phyloP scores from a whole-genome alignment of 352 stramenopile genomes.

The Phytopythium sindhum region DNA sequence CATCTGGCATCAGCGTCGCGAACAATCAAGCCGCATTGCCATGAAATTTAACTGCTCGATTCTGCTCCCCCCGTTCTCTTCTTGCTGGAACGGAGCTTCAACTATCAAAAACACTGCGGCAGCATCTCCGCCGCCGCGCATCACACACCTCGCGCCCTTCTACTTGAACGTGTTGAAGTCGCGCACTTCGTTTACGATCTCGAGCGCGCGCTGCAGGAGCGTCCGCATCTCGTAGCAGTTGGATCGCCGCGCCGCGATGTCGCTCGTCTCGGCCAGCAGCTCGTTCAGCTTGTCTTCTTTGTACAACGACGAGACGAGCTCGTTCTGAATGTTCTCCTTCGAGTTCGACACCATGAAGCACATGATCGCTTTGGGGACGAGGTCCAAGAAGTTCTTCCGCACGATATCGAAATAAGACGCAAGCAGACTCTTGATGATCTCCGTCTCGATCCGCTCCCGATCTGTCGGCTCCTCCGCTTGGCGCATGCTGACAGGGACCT shows the following conservation, averaged over 20 bases:
- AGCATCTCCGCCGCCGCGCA: not conserved
- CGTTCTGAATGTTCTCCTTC: conserved; percentile 97
- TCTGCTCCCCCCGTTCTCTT: conserved; percentile 2
- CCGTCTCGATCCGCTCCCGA: conserved; percentile 95
- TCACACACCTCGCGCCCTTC: not conserved
- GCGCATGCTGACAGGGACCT: conserved; percentile 95
- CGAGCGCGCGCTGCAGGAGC: conserved; percentile 92
- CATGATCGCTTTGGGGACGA: conserved; percentile 99
- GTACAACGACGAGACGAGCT: conserved; percentile 96
- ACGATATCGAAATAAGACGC: conserved; percentile 99
- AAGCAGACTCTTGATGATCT: conserved; percentile 98
- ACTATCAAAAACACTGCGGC: conserved; percentile 8
- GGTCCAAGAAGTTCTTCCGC: conserved; percentile 98
- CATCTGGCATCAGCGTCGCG: not conserved
- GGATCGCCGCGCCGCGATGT: conserved; percentile 93
- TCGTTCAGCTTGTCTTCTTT: conserved; percentile 95
- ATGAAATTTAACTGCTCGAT: not conserved
- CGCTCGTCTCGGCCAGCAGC: conserved; percentile 93
- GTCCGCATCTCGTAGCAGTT: conserved; percentile 97
- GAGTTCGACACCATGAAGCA: conserved; percentile 95
- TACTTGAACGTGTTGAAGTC: conserved; percentile 98
- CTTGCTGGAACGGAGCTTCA: conserved; percentile 1
- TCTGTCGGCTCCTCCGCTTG: conserved; percentile 95
- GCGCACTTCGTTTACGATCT: conserved; percentile 98
- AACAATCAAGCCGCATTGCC: not conserved